Percentiles rank a stretch among this genome's conserved stretches.
Evolutionary conservation across 2,329 filamentous ascomycete species (phyloP).

Genomic region (Clarireedia hainanense): DNA sequence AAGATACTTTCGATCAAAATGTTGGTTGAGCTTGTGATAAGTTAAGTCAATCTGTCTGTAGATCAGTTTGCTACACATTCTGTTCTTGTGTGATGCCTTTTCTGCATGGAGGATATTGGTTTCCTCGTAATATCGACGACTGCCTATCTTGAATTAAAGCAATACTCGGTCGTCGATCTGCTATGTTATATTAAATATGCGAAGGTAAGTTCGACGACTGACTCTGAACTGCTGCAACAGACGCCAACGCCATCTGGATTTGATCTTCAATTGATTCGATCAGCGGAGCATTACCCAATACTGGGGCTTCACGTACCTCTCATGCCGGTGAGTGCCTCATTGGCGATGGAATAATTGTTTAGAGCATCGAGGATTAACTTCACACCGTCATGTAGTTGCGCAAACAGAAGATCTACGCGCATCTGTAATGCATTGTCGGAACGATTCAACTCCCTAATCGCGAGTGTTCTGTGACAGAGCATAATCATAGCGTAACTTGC

Average conservation of each 20-base stretch:
- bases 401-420: slow-evolving; percentile 13
- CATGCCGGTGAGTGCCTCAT: slow-evolving; percentile 24
- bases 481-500: slow-evolving; percentile 30
- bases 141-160: too few relatives aligned
- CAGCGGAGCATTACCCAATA: too few relatives aligned
- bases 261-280: slow-evolving; percentile 9
- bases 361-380: slow-evolving; percentile 17
- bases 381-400: slow-evolving; percentile 18
- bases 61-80: too few relatives aligned
- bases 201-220: background rate
- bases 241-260: slow-evolving; percentile 2
- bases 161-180: background rate
- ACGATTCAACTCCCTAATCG: slow-evolving; percentile 9
- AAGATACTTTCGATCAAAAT: too few relatives aligned
- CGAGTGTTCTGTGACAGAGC: slow-evolving; percentile 21
- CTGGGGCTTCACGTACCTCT: slow-evolving; percentile 15
- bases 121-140: too few relatives aligned
- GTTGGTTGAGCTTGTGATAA: too few relatives aligned
- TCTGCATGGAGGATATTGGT: too few relatives aligned
- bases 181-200: too few relatives aligned
- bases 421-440: background rate
- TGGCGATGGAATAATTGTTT: slow-evolving; percentile 22
- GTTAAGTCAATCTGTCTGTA: too few relatives aligned
- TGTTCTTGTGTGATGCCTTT: too few relatives aligned
- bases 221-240: background rate